Evolutionary conservation across 129 eudicot genomes (phyloP).

Genomic region (Heracleum sosnowskyi): DNA sequence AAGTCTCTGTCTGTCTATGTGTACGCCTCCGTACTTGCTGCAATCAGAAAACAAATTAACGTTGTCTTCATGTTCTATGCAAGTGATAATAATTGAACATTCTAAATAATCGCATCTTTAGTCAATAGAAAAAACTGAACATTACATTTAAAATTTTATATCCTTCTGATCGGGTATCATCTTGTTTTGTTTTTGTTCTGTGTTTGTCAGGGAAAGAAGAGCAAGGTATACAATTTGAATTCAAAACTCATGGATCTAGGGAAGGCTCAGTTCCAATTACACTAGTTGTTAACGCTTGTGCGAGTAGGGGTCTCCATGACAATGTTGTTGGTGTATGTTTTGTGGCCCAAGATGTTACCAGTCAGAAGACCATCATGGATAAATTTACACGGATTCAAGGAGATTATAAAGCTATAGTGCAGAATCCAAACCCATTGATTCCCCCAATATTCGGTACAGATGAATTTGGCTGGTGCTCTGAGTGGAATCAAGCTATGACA

Average conservation of each 20-base stretch:
- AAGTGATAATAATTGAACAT: not conserved
- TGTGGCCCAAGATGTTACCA: constrained; percentile 81
- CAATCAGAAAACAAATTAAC: too few species aligned
- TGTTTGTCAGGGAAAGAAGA: constrained; percentile 68
- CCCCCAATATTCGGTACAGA: constrained; percentile 99
- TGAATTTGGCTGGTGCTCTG: constrained; percentile 97
- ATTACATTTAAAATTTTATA: not conserved
- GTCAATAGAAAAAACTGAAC: not conserved
- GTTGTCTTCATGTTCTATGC: too few species aligned
- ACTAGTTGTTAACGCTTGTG: constrained; percentile 78
- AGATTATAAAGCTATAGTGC: constrained; percentile 84
- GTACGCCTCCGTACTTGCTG: too few species aligned
- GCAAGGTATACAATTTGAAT: constrained; percentile 66
- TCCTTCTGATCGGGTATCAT: not conserved
- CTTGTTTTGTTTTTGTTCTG: not conserved
- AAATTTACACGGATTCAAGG: constrained; percentile 86
- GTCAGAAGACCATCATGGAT: constrained; percentile 78
- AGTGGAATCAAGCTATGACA: constrained; percentile 95
- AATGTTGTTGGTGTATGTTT: constrained; percentile 85
- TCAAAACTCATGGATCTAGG: constrained; percentile 55
- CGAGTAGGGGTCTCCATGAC: constrained; percentile 57
- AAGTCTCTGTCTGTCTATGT: too few species aligned
- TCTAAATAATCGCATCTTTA: not conserved
- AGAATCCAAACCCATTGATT: constrained; percentile 83
- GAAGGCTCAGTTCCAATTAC: constrained; percentile 48